Base-by-base conservation (phyloP, 768 basidiomycete species). In the Russula compacta region DNA sequence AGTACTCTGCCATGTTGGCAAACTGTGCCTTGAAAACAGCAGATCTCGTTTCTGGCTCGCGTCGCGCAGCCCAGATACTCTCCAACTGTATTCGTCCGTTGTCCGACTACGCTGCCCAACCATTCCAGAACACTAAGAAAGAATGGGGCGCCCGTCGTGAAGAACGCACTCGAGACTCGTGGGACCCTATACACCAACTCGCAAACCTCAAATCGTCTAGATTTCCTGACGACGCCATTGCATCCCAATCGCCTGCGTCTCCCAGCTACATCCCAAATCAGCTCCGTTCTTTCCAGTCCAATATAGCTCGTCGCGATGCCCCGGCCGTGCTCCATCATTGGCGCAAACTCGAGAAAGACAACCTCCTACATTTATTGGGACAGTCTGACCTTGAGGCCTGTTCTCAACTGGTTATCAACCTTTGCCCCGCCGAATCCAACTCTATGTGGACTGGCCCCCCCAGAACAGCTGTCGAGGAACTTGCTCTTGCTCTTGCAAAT, bases 361-460 rank as follows among this genome's bases (percentile, higher is more conserved):
- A 77, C 44, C 73, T 82, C 49, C 66, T 81, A 10, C 74, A 74
- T 50, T 69, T 80, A 43, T 73, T 86, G 35, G 77, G 76, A n/a
- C 69, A 66, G 2, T 64, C 74, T 5, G 77, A 81, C 39, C 58
- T 82, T 29, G 72, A 67, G 65, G 67, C 64, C 61, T 79, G 71
- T 63, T 79, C 80, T 6, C 67, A 68, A 43, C 61, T 75, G 40
- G 66, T 81, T 51, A 66, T 67, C 15, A 58, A 66, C 1, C 58
- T 74, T 65, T 69, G 69, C 71, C 70, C 66, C 42, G 47, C 21
- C 6, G 53, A 49, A 29, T 55, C 57, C 12, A n/a, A 61, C 29
- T 39, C 58, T 42, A 44, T 11, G n/a, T 46, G 57, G 64, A 42
- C 29, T 49, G 52, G 44, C 19, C 59, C 17, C 7, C 12, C 15